These are phyloP conservation scores for Coemansia sp. DNA, from an alignment of 192 early-diverging fungal species.

Conservation along the genomic window DNA sequence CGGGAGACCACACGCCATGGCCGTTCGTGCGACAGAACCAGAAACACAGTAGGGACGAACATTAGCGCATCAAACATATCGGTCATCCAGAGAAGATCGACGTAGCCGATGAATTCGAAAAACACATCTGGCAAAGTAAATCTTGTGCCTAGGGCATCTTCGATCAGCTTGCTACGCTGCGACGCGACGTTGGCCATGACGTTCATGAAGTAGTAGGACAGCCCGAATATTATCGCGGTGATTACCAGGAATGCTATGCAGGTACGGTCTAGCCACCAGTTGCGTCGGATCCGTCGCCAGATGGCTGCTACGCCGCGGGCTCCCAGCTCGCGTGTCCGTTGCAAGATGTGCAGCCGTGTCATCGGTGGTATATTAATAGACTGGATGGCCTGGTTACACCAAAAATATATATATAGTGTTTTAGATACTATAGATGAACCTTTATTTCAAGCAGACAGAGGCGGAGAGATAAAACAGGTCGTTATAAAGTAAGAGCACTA, in stretches of 20 bases:
- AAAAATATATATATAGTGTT: too few relatives aligned
- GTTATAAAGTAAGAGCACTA: too few relatives aligned
- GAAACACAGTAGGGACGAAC: constrained; percentile 58
- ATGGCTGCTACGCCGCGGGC: constrained; percentile 6
- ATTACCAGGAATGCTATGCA: constrained; percentile 35
- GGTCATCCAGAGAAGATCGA: constrained; percentile 61
- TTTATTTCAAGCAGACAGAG: too few relatives aligned
- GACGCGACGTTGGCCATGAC: constrained; percentile 69
- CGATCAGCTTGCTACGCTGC: constrained; percentile 55
- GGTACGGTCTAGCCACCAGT: constrained; percentile 57
- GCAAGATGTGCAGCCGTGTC: constrained; percentile 5
- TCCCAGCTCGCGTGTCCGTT: constrained; percentile 8
- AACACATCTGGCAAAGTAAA: constrained; percentile 57
- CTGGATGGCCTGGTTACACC: too few relatives aligned
- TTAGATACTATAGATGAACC: too few relatives aligned
- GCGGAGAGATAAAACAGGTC: too few relatives aligned
- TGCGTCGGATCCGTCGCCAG: constrained; percentile 40
- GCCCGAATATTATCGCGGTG: constrained; percentile 31
- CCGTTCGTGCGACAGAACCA: constrained; percentile 58
- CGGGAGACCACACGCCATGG: constrained; percentile 61
- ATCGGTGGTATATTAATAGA: neutral
- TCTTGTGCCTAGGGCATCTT: constrained; percentile 39
- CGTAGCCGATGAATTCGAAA: constrained; percentile 61
- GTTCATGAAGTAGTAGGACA: constrained; percentile 62
- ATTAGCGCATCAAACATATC: constrained; percentile 63